Percentiles rank a stretch among this genome's conserved stretches.
Evolutionary conservation across 768 basidiomycete genomes (phyloP).

Genomic region (Glaciozyma antarctica): DNA sequence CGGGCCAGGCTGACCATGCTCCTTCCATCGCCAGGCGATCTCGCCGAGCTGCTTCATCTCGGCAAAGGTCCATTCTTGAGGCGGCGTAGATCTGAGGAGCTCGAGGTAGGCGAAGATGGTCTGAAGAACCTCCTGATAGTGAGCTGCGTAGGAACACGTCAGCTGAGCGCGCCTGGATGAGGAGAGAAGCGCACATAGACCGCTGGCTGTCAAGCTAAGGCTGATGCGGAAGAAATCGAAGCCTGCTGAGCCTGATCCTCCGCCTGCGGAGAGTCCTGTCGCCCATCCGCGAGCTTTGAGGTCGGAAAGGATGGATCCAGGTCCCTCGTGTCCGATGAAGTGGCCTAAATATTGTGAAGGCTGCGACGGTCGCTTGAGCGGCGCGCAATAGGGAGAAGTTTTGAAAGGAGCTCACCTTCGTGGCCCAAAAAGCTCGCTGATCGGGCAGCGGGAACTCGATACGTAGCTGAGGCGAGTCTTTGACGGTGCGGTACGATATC

Average conservation of each 20-base stretch:
- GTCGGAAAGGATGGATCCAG: conserved; percentile 75
- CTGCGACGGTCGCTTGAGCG: conserved; percentile 43
- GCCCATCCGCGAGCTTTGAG: conserved; percentile 51
- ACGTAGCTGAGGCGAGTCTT: conserved; percentile 40
- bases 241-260: conserved; percentile 55
- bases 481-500: conserved; percentile 40
- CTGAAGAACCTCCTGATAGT: conserved; percentile 62
- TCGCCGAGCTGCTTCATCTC: conserved; percentile 63
- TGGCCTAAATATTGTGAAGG: conserved; percentile 68
- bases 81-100: conserved; percentile 39
- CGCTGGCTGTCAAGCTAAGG: conserved; percentile 64
- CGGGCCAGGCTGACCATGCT: conserved; percentile 39
- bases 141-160: conserved; percentile 44
- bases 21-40: conserved; percentile 72
- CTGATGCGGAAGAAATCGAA: conserved; percentile 78
- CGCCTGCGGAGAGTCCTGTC: conserved; percentile 51
- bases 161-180: neutral
- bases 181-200: conserved; percentile 54
- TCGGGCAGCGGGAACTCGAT: conserved; percentile 36
- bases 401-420: conserved; percentile 33
- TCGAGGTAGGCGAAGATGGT: conserved; percentile 61
- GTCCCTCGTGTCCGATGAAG: conserved; percentile 59
- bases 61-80: conserved; percentile 51
- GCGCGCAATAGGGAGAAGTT: neutral
- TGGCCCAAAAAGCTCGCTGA: neutral